Conservation (phyloP, 164 flowering plant species). For the Cinnamomum micranthum region DNA sequence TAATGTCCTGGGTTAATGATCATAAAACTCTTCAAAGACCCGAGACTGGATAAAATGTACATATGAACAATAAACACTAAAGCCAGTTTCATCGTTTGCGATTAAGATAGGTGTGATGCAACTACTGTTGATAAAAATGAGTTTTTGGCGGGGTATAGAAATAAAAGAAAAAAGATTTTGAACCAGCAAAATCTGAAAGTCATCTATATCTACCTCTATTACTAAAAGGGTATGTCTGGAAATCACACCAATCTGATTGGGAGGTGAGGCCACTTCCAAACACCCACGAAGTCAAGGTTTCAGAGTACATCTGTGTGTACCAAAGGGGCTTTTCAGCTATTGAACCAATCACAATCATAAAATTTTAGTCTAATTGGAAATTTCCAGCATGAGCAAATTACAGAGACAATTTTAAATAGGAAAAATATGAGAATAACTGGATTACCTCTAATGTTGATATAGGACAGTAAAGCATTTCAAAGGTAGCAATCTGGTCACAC, state of each 20-base stretch:
- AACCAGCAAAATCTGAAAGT: background rate
- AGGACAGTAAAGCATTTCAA: conserved; percentile 25
- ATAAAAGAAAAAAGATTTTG: no score
- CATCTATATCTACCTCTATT: no score
- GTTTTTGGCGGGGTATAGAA: background rate
- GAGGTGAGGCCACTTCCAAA: background rate
- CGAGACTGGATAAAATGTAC: no score
- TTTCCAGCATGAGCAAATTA: background rate
- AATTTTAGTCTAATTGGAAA: background rate
- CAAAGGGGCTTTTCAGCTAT: background rate
- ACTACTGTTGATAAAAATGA: background rate
- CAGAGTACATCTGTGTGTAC: background rate
- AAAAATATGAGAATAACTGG: background rate
- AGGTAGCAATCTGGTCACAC: conserved; percentile 29
- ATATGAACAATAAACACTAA: background rate
- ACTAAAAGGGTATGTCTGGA: background rate
- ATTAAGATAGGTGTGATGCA: background rate
- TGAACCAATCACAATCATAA: background rate
- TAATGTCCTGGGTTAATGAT: background rate
- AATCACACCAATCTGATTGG: background rate
- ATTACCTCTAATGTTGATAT: conserved; percentile 44
- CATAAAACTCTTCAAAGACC: background rate
- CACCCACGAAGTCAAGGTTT: background rate
- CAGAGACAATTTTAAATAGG: background rate
- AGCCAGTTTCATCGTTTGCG: background rate